Percentiles rank a stretch among this genome's conserved stretches.
Conservation (phyloP, 2,329 filamentous ascomycete species). For the Penicillium sp. region DNA sequence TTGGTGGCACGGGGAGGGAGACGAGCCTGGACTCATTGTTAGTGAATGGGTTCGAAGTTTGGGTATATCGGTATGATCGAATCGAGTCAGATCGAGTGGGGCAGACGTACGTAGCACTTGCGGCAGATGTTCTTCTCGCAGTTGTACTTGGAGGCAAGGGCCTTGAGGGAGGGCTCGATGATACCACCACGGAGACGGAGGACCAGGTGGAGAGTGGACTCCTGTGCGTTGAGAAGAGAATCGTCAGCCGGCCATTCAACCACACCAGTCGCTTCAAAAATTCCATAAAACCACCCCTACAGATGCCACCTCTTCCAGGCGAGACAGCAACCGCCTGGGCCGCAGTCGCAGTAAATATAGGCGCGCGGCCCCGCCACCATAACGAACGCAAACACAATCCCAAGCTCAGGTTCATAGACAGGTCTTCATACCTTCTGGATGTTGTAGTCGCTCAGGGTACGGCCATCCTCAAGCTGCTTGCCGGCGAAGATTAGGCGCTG, state of each 20-base stretch:
- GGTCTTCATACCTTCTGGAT: conserved; percentile 84
- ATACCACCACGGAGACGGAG: conserved; percentile 99
- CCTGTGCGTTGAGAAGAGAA: conserved; percentile 57
- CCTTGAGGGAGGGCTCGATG: conserved; percentile 99
- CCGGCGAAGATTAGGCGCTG: conserved; percentile 98
- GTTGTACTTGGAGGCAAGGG: conserved; percentile 98
- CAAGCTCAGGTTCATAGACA: conserved; percentile 6
- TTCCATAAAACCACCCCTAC: conserved; percentile 9
- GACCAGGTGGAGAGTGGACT: conserved; percentile 97
- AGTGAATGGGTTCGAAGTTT: background rate
- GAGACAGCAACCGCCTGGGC: background rate
- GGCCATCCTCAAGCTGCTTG: conserved; percentile 99
- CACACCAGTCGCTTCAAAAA: background rate
- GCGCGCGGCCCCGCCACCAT: background rate
- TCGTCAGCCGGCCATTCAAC: conserved; percentile 38
- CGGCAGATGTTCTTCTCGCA: conserved; percentile 99
- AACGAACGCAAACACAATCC: background rate
- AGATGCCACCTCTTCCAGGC: conserved; percentile 11
- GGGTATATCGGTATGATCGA: background rate
- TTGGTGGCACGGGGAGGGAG: conserved; percentile 98
- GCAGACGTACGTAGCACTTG: conserved; percentile 93
- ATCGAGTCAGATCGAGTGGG: background rate
- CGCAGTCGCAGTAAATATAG: background rate
- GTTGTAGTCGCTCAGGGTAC: conserved; percentile 97
- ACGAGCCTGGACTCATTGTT: conserved; percentile 60